Percentiles rank a stretch among this genome's conserved stretches.
phyloP scores from a whole-genome alignment of 768 basidiomycete genomes.

The Fomitopsis pulvina region DNA sequence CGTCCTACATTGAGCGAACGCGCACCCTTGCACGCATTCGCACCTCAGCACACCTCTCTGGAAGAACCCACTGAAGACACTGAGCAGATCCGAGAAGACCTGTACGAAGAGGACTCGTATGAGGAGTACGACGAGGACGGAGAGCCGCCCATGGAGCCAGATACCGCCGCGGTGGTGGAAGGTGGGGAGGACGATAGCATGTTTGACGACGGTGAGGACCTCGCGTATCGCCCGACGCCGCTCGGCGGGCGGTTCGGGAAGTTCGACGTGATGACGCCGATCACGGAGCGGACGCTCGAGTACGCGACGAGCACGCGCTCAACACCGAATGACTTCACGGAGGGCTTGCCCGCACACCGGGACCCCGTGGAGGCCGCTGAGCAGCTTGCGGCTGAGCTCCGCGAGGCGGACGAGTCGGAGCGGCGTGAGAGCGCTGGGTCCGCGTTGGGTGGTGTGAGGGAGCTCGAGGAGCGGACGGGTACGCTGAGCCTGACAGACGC shows the following conservation, averaged over 20 bases:
- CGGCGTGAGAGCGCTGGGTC: conserved; percentile 11
- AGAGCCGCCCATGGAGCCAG: conserved; percentile 6
- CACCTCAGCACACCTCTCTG: conserved; percentile 9
- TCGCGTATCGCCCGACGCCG: conserved; percentile 32
- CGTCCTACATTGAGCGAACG: conserved; percentile 14
- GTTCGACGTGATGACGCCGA: conserved; percentile 95
- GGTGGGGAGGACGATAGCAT: conserved; percentile 9
- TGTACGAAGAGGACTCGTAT: conserved; percentile 5
- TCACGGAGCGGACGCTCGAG: conserved; percentile 91
- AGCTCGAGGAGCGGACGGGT: conserved; percentile 54
- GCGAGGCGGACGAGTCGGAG: conserved; percentile 24
- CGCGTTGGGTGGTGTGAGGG: neutral
- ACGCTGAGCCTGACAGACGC: conserved; percentile 61
- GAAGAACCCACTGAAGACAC: conserved; percentile 24
- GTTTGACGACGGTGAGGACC: conserved; percentile 18
- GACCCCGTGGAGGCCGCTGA: conserved; percentile 40
- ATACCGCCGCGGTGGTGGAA: neutral
- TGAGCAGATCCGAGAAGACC: conserved; percentile 13
- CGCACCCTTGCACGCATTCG: conserved; percentile 16
- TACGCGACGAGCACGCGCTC: conserved; percentile 59
- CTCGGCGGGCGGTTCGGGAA: conserved; percentile 72
- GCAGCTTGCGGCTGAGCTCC: conserved; percentile 41
- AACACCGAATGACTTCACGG: conserved; percentile 22
- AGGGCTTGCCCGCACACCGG: conserved; percentile 15
- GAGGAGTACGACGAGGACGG: conserved; percentile 21